Percentiles rank a stretch among this genome's conserved stretches.
phyloP scores from a whole-genome alignment of 345 rosid genomes.

The Gossypium australe region DNA sequence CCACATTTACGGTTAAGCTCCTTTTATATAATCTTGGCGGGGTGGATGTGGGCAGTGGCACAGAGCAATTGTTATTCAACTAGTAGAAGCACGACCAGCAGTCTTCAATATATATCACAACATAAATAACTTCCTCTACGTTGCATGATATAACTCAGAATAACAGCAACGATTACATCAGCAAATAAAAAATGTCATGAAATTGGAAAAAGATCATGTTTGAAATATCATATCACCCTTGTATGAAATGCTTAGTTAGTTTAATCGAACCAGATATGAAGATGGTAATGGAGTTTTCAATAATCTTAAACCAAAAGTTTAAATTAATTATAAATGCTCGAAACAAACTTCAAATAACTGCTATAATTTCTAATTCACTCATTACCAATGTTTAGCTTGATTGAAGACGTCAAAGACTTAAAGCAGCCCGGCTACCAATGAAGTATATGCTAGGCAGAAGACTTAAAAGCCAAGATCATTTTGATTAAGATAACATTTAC shows the following conservation, averaged over 20 bases:
- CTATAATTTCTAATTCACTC: background rate
- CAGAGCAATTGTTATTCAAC: background rate
- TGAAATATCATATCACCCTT: background rate
- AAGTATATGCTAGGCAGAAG: background rate
- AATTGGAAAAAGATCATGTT: background rate
- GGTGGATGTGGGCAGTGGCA: background rate
- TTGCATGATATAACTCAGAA: background rate
- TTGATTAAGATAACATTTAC: background rate
- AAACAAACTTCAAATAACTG: background rate
- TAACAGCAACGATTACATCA: background rate
- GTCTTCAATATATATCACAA: background rate
- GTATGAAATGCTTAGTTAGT: background rate
- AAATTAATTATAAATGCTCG: background rate
- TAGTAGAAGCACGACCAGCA: background rate
- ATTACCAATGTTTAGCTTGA: background rate
- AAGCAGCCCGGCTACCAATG: background rate
- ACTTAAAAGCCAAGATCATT: background rate
- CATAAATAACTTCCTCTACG: background rate
- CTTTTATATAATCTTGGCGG: background rate
- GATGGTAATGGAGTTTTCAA: background rate
- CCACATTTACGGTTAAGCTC: background rate
- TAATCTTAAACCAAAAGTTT: background rate
- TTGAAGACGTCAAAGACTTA: background rate
- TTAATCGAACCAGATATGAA: background rate
- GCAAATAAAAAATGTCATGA: background rate